Conservation (phyloP, 2,329 filamentous ascomycete genomes). For the Hortaea werneckii region DNA sequence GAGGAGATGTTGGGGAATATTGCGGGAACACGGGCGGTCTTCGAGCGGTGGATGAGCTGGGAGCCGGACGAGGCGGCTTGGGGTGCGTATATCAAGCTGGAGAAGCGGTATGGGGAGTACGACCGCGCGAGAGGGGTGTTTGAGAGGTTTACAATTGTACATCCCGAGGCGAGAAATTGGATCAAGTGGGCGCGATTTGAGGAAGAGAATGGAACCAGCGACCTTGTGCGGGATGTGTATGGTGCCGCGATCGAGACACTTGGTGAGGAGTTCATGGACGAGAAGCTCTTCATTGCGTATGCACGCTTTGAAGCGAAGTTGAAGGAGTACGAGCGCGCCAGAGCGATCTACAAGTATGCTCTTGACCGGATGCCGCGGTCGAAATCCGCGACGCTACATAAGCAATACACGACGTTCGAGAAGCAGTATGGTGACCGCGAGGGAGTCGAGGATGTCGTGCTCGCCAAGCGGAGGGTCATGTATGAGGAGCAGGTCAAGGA, state of each 20-base stretch:
- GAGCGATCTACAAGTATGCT: slow-evolving; percentile 95
- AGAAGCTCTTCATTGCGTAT: slow-evolving; percentile 90
- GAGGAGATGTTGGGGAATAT: slow-evolving; percentile 96
- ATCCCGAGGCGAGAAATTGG: slow-evolving; percentile 92
- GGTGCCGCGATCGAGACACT: slow-evolving; percentile 78
- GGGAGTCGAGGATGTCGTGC: slow-evolving; percentile 86
- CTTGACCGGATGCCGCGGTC: slow-evolving; percentile 84
- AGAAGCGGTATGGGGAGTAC: slow-evolving; percentile 89
- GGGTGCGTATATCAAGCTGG: slow-evolving; percentile 92
- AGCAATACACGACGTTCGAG: slow-evolving; percentile 93
- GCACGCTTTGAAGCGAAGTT: slow-evolving; percentile 90
- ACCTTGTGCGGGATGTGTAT: slow-evolving; percentile 85
- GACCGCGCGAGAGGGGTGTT: slow-evolving; percentile 86
- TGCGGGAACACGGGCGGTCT: slow-evolving; percentile 81
- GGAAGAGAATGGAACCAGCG: slow-evolving; percentile 86
- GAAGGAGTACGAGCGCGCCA: slow-evolving; percentile 86
- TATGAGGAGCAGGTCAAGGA: slow-evolving; percentile 93
- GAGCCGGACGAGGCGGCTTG: slow-evolving; percentile 93
- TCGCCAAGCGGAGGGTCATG: slow-evolving; percentile 81
- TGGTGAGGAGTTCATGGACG: slow-evolving; percentile 91
- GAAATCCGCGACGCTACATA: slow-evolving; percentile 74
- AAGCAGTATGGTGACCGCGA: slow-evolving; percentile 94
- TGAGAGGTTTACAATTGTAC: slow-evolving; percentile 78
- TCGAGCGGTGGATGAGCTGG: slow-evolving; percentile 98
- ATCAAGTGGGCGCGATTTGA: slow-evolving; percentile 98